phyloP scores from a whole-genome alignment of 192 early-diverging fungal genomes.

The Coemansia pectinata region DNA sequence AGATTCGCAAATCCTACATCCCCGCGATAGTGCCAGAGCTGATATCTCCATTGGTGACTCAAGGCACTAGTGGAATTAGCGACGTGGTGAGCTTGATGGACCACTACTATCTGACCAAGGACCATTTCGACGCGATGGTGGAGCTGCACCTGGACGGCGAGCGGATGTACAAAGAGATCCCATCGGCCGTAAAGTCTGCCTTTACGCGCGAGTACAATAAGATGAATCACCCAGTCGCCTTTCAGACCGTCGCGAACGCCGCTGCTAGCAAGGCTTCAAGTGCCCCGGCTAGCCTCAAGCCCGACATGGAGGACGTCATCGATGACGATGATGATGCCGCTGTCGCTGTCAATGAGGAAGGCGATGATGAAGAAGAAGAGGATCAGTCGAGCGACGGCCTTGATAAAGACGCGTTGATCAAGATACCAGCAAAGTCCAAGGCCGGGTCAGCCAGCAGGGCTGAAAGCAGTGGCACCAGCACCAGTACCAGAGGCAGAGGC shows the following conservation, averaged over 20 bases:
- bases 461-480: not conserved
- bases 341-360: not conserved
- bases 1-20: slow-evolving; percentile 84
- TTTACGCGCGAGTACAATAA: slow-evolving; percentile 76
- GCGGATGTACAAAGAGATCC: slow-evolving; percentile 57
- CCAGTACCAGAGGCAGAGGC: slow-evolving; percentile 3
- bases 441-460: not conserved
- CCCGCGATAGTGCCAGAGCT: slow-evolving; percentile 60
- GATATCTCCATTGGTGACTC: slow-evolving; percentile 28
- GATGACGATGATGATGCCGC: slow-evolving; percentile 32
- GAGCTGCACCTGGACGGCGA: slow-evolving; percentile 73
- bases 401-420: slow-evolving; percentile 23
- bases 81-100: slow-evolving; percentile 88
- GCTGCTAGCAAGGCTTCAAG: slow-evolving; percentile 19
- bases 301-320: slow-evolving; percentile 31
- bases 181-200: slow-evolving; percentile 66
- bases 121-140: slow-evolving; percentile 84
- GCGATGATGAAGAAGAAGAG: slow-evolving; percentile 6
- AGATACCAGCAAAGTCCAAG: slow-evolving; percentile 4
- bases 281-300: slow-evolving; percentile 14
- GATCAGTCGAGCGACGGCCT: slow-evolving; percentile 9
- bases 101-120: slow-evolving; percentile 85
- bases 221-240: slow-evolving; percentile 35
- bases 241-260: slow-evolving; percentile 16
- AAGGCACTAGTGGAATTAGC: slow-evolving; percentile 60